A percentile compares a stretch with the other conserved stretches of the same genome.
Conservation (phyloP, 148 eudicot species). For the Silene uniflora region DNA sequence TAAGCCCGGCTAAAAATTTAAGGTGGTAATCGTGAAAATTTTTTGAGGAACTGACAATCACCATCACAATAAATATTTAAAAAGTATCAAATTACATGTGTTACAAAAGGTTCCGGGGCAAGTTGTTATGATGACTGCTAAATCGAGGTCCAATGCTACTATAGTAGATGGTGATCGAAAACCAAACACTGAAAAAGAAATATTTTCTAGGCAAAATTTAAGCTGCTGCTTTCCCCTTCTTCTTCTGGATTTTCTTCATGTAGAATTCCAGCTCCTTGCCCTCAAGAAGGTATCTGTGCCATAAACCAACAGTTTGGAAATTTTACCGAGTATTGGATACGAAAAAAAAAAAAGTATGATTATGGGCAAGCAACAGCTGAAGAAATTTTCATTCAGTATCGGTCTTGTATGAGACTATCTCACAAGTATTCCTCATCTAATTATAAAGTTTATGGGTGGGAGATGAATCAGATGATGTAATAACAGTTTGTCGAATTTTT, state of each 20-base stretch:
- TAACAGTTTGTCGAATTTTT: no score
- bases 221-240: conserved; percentile 63
- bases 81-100: conserved; percentile 9
- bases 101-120: conserved; percentile 17
- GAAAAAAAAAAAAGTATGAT: no score
- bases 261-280: conserved; percentile 73
- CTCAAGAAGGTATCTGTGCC: conserved; percentile 52
- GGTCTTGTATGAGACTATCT: neutral
- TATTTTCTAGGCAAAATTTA: conserved; percentile 17
- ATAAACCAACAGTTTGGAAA: no score
- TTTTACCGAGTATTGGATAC: no score
- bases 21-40: no score
- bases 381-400: neutral
- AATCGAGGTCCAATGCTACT: conserved; percentile 5
- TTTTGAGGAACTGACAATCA: neutral
- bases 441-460: no score
- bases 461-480: no score
- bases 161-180: neutral
- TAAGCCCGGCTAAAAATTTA: no score
- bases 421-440: no score
- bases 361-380: no score
- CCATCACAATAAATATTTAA: neutral
- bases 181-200: neutral
- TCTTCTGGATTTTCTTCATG: conserved; percentile 65
- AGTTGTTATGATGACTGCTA: neutral